Evolutionary conservation across 1,284 basidiomycete genomes (phyloP).

Genomic region (Irpex lacteus): DNA sequence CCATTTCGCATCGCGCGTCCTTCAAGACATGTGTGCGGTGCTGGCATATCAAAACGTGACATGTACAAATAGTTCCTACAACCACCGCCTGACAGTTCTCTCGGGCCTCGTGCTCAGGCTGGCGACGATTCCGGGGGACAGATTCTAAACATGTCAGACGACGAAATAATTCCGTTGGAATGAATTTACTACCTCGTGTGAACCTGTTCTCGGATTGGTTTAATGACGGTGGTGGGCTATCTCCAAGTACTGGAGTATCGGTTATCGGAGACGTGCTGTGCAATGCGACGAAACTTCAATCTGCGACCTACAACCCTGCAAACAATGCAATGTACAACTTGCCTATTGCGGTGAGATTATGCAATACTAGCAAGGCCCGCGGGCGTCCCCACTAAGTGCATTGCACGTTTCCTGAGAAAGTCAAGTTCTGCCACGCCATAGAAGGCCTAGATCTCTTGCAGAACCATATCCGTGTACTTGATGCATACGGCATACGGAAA

Average conservation of each 20-base stretch:
- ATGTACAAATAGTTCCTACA: background rate
- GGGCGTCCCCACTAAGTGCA: background rate
- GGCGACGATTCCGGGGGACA: background rate
- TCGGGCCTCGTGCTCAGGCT: conserved; percentile 1
- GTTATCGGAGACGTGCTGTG: background rate
- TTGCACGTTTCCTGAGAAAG: background rate
- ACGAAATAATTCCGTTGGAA: background rate
- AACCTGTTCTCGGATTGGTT: background rate
- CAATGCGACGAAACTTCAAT: background rate
- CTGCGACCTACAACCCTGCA: background rate
- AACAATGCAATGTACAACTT: background rate
- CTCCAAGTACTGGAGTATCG: background rate
- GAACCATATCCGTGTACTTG: background rate
- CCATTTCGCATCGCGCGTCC: background rate
- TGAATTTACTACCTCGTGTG: background rate
- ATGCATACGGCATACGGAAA: background rate
- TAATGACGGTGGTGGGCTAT: background rate
- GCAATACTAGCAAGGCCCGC: background rate
- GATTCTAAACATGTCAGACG: background rate
- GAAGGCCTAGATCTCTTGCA: background rate
- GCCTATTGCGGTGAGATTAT: background rate
- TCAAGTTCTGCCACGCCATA: background rate
- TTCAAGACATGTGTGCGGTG: background rate
- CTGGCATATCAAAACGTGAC: conserved; percentile 1
- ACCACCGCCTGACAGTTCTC: background rate